Evolutionary conservation across 495 filamentous ascomycete species (phyloP), one percentile per base, ranked within the genome.

Genomic region (Aspergillus cavernicola): DNA sequence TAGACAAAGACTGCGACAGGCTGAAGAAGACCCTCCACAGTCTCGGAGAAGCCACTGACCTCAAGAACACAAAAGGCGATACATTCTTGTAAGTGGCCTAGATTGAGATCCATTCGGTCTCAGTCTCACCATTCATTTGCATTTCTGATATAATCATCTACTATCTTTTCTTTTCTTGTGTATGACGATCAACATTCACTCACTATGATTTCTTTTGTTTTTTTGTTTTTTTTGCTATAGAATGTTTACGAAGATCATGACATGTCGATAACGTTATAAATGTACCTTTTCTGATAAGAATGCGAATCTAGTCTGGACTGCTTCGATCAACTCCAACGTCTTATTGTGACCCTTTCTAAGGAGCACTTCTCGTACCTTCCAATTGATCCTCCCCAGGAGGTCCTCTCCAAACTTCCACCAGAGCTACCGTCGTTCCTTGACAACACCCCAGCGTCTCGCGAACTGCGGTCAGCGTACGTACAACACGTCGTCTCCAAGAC

Each of bases 31-130:
- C 81, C 39, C 67, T 82, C 4, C 74, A 79, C 53, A 78, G 74
- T 40, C 76, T 84, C 36, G 81, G 80, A 32, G 80, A 84, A 57
- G 75, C 79, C 37, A 78, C 75, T 47, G 82, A 84, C 61, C 73
- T 84, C 37, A 81, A 80, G 60, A 78, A 73, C 52, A 69, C 69
- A 38, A 81, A 80, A 58, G 81, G 79, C 52, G 81, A 83, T 65
- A 66, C 71, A 65, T 85, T 79, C 70, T 85, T 82, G 80, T 83
- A 79, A 83, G 81, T 81, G 61, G 60, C 61, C 66, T 60, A 54
- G 53, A 58, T 60, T 60, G 37, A 53, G 55, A 66, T 50, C n/a
- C 56, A 51, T 63, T 59, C 53, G 51, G 38, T 49, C 48, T 44
- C 16, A 42, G 37, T 58, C 52, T 60, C 53, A 31, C 55, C 37